Conservation (phyloP, 805 yeast species). For the Metschnikowia lachancei region DNA sequence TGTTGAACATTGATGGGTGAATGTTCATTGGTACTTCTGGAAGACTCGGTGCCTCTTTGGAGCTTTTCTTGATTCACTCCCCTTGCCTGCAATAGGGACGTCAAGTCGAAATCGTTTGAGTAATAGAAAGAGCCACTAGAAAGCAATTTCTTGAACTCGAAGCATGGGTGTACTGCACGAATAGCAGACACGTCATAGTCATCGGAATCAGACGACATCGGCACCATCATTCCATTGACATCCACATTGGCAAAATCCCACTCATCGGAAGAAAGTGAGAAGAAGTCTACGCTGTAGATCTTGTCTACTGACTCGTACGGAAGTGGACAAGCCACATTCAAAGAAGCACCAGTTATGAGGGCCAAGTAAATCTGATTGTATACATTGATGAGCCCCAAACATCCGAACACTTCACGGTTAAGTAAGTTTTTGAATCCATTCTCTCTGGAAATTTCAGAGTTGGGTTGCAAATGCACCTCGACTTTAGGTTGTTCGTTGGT, state of each 20-base stretch:
- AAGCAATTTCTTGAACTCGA: conserved; percentile 70
- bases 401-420: conserved; percentile 52
- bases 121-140: conserved; percentile 89
- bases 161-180: conserved; percentile 66
- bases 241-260: conserved; percentile 83
- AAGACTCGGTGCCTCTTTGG: conserved; percentile 2
- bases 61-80: conserved; percentile 46
- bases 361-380: conserved; percentile 69
- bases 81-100: conserved; percentile 78
- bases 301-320: conserved; percentile 76
- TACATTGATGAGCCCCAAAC: conserved; percentile 76
- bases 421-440: conserved; percentile 39
- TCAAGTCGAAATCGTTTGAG: conserved; percentile 88
- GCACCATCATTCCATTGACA: conserved; percentile 60
- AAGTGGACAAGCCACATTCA: conserved; percentile 78
- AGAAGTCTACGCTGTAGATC: conserved; percentile 83
- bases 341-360: conserved; percentile 65
- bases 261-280: conserved; percentile 62
- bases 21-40: conserved; percentile 1
- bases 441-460: conserved; percentile 34
- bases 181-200: conserved; percentile 25
- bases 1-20: conserved; percentile 28
- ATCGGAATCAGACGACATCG: conserved; percentile 36
- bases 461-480: conserved; percentile 47
- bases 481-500: conserved; percentile 28